These are phyloP conservation scores for Candida argentea DNA, from an alignment of 805 yeast genomes.

Conservation along the genomic window DNA sequence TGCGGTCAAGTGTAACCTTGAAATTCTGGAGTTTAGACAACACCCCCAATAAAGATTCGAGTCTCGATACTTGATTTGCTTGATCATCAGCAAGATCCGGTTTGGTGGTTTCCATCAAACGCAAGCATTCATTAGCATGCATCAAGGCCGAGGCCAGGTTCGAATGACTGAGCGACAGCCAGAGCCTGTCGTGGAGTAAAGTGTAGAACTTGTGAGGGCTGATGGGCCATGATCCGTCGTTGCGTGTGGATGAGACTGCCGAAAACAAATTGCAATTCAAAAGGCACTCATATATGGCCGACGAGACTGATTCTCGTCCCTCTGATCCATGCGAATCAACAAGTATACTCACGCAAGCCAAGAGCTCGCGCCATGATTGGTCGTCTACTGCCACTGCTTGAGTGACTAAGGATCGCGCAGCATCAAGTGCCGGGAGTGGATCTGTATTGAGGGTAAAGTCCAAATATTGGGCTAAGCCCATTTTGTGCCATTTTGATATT, in stretches of 20 bases:
- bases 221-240: conserved; percentile 3
- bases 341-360: conserved; percentile 2
- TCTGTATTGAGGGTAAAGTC: conserved; percentile 9
- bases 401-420: conserved; percentile 1
- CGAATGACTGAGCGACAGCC: conserved; percentile 26
- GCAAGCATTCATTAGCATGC: conserved; percentile 16
- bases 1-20: conserved; percentile 11
- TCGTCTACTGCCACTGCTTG: conserved; percentile 2
- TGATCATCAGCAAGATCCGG: conserved; percentile 1
- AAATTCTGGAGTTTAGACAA: conserved; percentile 26
- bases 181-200: conserved; percentile 17
- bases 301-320: conserved; percentile 8
- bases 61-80: conserved; percentile 6
- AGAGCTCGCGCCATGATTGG: conserved; percentile 4
- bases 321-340: conserved; percentile 10
- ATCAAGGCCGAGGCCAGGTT: conserved; percentile 17
- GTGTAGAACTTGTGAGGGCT: conserved; percentile 7
- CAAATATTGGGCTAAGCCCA: conserved; percentile 22
- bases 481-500: conserved; percentile 23
- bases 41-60: conserved; percentile 29
- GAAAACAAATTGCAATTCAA: conserved; percentile 18
- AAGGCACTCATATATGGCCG: conserved; percentile 18
- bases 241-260: conserved; percentile 7
- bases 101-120: conserved; percentile 13
- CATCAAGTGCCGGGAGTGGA: conserved; percentile 1